Conservation (phyloP, 1,284 basidiomycete genomes). For the Chalciporus sp. region DNA sequence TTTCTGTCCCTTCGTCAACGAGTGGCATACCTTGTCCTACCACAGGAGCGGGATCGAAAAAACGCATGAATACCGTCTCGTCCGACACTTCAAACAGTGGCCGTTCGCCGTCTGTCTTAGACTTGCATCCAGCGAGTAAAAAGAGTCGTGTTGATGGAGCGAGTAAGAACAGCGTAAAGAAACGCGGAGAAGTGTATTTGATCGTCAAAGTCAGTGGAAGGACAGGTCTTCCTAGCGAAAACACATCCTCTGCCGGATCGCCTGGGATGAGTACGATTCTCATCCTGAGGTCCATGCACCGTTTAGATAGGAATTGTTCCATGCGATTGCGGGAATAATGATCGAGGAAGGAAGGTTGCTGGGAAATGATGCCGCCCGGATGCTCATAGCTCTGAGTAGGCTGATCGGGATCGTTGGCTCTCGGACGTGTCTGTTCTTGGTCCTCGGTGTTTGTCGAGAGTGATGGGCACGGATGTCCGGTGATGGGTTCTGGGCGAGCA, state of each 20-base stretch:
- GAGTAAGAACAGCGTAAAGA: constrained; percentile 56
- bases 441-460: neutral
- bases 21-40: no score
- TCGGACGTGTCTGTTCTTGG: neutral
- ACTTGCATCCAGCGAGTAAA: constrained; percentile 42
- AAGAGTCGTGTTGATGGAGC: constrained; percentile 43
- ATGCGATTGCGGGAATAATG: neutral
- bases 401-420: constrained; percentile 10
- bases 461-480: constrained; percentile 32
- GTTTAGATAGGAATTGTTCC: neutral
- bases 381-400: neutral
- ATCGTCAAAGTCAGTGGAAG: constrained; percentile 35
- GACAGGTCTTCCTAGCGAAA: neutral
- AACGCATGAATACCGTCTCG: constrained; percentile 40
- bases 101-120: constrained; percentile 26
- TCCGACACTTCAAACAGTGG: constrained; percentile 25
- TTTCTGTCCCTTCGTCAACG: neutral
- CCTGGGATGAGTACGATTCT: neutral
- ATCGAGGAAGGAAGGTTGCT: constrained; percentile 1
- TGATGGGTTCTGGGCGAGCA: constrained; percentile 62
- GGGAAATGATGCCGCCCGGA: neutral
- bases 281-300: neutral
- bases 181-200: constrained; percentile 51
- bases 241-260: neutral
- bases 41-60: constrained; percentile 29